Evolutionary conservation across 73 alveolate genomes (phyloP), one percentile per base, ranked within the genome.

Genomic region (Paramecium tetraurelia): DNA sequence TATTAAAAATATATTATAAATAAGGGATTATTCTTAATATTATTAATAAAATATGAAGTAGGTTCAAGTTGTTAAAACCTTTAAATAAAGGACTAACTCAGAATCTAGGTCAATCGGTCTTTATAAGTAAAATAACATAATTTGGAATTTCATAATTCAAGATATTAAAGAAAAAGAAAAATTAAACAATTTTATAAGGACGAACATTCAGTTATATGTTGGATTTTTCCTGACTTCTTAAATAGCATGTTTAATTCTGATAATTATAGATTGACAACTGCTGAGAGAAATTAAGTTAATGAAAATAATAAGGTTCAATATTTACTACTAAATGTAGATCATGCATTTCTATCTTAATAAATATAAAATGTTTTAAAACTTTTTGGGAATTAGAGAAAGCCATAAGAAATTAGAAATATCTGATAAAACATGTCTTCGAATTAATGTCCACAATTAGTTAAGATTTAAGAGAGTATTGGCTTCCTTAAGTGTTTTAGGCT

Each of bases 141-240:
- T 35, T 35, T 5, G 4, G 41, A 35, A 5, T 35, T 35, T 35
- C 41, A 35, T 35, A 35, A 35, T n/a, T n/a, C n/a, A n/a, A n/a
- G 31, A 27, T 27, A 27, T 27, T 27, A 27, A 27, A 1, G 31
- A 38, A 38, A 8, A 38, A 38, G 4, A 38, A 8, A 38, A 38
- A 38, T 38, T 38, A 38, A 38, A 38, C 7, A 38, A 6, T 77
- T 77, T 43, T 77, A 77, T 18, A 21, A 7, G 7, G 22, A 77
- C 50, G 89, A 77, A 11, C 89, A 43, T 77, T 22, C 75, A 1
- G 41, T 8, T 46, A 43, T 77, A 12, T 43, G 41, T 8, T 77
- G 75, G 89, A 77, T 77, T 5, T 77, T 77, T 12, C 89, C 89
- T 9, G 41, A 77, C 12, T 77, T 77, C n/a, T 77, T 77, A 41